These are phyloP conservation scores for Trametopsis cervina DNA, from an alignment of 768 basidiomycete species.

Conservation along the genomic window DNA sequence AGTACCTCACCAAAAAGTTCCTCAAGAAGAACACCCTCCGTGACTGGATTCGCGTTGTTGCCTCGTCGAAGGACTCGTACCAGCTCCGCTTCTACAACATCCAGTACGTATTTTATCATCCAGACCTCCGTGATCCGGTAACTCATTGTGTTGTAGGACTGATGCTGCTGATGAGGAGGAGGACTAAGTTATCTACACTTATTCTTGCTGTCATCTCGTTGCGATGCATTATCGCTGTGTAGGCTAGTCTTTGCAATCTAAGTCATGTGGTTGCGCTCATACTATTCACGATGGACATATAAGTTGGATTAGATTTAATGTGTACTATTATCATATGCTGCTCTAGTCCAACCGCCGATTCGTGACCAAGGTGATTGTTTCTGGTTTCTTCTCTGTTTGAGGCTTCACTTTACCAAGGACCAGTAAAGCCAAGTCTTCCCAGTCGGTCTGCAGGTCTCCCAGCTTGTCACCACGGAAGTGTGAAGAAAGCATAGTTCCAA, in stretches of 20 bases:
- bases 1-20: constrained; percentile 99
- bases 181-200: constrained; percentile 21
- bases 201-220: constrained; percentile 13
- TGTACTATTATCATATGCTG: neutral
- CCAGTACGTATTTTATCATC: constrained; percentile 43
- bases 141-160: constrained; percentile 27
- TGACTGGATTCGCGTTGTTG: constrained; percentile 98
- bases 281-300: neutral
- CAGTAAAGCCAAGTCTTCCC: constrained; percentile 67
- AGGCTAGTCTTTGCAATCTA: constrained; percentile 1
- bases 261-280: neutral
- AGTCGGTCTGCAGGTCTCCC: constrained; percentile 49
- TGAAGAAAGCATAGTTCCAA: constrained; percentile 51
- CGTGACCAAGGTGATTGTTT: constrained; percentile 19
- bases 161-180: constrained; percentile 54
- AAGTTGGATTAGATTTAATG: neutral
- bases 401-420: constrained; percentile 42
- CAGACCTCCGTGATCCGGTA: neutral
- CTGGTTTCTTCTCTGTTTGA: constrained; percentile 19
- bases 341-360: constrained; percentile 4
- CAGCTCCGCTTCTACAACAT: constrained; percentile 95
- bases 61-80: constrained; percentile 89
- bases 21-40: constrained; percentile 95
- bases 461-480: constrained; percentile 61
- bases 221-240: constrained; percentile 12